Percentiles rank a stretch among this genome's conserved stretches.
phyloP scores from a whole-genome alignment of 345 rosid species.

The Citrus reticulata region DNA sequence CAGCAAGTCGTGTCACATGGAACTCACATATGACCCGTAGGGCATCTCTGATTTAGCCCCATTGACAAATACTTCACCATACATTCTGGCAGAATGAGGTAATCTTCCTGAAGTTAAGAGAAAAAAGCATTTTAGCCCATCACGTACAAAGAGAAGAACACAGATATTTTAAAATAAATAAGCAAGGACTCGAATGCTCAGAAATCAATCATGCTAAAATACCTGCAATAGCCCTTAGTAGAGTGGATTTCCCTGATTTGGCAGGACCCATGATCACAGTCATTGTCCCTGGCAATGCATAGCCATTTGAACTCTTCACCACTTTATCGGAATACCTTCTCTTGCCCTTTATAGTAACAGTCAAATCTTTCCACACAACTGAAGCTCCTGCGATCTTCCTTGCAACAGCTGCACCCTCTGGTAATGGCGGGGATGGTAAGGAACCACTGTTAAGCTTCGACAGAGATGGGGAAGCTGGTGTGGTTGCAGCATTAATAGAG shows the following conservation, averaged over 20 bases:
- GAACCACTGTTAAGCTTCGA: conserved; percentile 87
- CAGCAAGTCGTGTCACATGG: not conserved
- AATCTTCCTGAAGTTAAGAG: conserved; percentile 63
- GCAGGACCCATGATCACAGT: conserved; percentile 99
- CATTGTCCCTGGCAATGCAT: conserved; percentile 95
- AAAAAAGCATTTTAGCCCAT: conserved; percentile 14
- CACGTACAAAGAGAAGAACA: not conserved
- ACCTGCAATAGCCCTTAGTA: conserved; percentile 96
- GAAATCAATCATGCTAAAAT: not conserved
- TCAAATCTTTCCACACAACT: conserved; percentile 92
- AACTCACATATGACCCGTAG: conserved; percentile 92
- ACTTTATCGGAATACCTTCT: conserved; percentile 91
- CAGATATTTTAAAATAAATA: not conserved
- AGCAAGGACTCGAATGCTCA: not conserved
- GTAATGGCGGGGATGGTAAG: conserved; percentile 73
- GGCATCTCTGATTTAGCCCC: conserved; percentile 69
- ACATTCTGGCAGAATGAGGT: conserved; percentile 73
- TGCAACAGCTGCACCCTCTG: conserved; percentile 48
- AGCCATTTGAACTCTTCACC: conserved; percentile 89
- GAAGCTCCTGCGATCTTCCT: conserved; percentile 90
- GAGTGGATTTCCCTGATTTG: conserved; percentile 92
- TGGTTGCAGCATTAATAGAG: conserved; percentile 67
- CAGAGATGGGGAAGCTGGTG: conserved; percentile 78
- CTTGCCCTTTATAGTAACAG: conserved; percentile 83
- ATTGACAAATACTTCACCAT: conserved; percentile 84